These are phyloP conservation scores for Hevea brasiliensis DNA, from an alignment of 345 rosid genomes.

Conservation along the genomic window DNA sequence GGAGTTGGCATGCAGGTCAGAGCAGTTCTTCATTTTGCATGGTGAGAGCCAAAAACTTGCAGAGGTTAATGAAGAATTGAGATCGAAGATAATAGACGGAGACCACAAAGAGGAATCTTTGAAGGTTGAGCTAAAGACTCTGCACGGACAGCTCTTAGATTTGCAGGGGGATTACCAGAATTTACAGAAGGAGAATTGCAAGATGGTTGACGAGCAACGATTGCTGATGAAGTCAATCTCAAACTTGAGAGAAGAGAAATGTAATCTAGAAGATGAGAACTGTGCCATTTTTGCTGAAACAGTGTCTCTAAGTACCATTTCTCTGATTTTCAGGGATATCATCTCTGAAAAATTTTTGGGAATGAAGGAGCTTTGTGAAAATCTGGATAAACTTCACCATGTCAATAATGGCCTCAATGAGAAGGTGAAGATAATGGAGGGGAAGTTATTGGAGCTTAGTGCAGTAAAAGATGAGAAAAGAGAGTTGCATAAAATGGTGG, in stretches of 20 bases:
- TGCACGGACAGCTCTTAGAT: slow-evolving; percentile 45
- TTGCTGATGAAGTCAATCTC: slow-evolving; percentile 43
- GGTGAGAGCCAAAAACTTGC: slow-evolving; percentile 42
- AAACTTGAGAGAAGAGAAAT: slow-evolving; percentile 48
- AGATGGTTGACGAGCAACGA: slow-evolving; percentile 49
- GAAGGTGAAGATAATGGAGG: slow-evolving; percentile 46
- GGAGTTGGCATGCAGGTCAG: slow-evolving; percentile 46
- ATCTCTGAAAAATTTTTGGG: slow-evolving; percentile 47
- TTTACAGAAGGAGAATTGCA: slow-evolving; percentile 54
- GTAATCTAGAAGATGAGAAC: slow-evolving; percentile 61
- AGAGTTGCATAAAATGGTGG: too few species aligned
- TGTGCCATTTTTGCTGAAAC: slow-evolving; percentile 44
- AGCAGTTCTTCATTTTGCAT: slow-evolving; percentile 46
- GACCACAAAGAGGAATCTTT: slow-evolving; percentile 55
- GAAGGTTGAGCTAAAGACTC: slow-evolving; percentile 49
- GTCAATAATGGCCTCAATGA: slow-evolving; percentile 54
- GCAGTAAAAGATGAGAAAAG: too few species aligned
- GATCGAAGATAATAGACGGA: slow-evolving; percentile 48
- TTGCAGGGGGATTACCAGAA: too few species aligned
- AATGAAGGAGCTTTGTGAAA: slow-evolving; percentile 42
- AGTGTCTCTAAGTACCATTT: slow-evolving; percentile 53
- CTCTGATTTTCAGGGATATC: slow-evolving; percentile 50
- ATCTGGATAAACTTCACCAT: slow-evolving; percentile 42
- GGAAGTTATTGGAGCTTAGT: neutral
- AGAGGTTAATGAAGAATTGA: slow-evolving; percentile 50